Base-by-base conservation (phyloP, 495 filamentous ascomycete species). In the Jackrogersella minutella region DNA sequence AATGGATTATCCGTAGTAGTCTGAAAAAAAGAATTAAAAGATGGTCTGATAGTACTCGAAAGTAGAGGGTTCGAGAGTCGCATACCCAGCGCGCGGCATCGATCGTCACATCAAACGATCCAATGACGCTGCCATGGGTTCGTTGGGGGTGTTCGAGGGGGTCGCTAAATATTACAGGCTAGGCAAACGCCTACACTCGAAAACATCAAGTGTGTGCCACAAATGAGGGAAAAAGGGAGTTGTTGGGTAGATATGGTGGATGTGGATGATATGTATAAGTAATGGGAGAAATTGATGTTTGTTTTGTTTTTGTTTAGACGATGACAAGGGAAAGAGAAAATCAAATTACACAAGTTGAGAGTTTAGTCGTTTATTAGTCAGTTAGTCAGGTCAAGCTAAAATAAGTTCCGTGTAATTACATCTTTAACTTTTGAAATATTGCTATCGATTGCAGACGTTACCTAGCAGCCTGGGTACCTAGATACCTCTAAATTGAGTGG, bases 311-410 rank as follows among this genome's bases (percentile, higher is more conserved):
- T 22, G 54, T 50, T 59, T 67, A 30, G 49, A 62, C 36, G 64
- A 68, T 64, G 68, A 55, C 53, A 22, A 64, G 50, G 50, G 40
- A 37, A 13, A 28, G 31, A 49, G 44, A 62, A 62, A 62, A 53
- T 54, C 13, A 13, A 30, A 33, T 36, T 22, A 8, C 26, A 21
- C 8, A n/a, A 39, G 31, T 51, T 34, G 46, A 33, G 28, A 34
- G 19, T 26, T 49, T 30, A 49, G n/a, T n/a, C n/a, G n/a, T n/a
- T n/a, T n/a, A 8, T 51, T 51, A 47, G 47, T 52, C 31, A 36
- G 19, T 16, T 34, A 41, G 7, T 30, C 26, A 30, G 26, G 26
- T 30, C n/a, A n/a, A n/a, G n/a, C n/a, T n/a, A n/a, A n/a, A n/a
- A n/a, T n/a, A n/a, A n/a, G n/a, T n/a, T n/a, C n/a, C n/a, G n/a